phyloP scores from a whole-genome alignment of 192 early-diverging fungal species.

The Allomyces macrogynus region DNA sequence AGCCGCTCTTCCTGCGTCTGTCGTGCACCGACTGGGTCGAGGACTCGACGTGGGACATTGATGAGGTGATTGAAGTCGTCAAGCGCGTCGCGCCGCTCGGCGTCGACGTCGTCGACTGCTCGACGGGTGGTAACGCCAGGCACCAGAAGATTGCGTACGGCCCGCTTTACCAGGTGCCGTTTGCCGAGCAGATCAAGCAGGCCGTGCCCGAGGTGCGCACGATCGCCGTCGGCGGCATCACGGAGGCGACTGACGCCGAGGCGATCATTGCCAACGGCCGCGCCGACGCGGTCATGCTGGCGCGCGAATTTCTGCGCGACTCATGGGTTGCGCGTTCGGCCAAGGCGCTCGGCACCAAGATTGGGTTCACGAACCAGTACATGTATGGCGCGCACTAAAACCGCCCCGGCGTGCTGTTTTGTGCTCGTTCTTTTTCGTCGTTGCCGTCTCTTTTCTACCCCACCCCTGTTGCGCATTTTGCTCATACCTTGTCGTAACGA shows the following conservation, averaged over 20 bases:
- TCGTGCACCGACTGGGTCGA: conserved; percentile 52
- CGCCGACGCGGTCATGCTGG: conserved; percentile 59
- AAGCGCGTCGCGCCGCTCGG: conserved; percentile 33
- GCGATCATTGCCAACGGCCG: conserved; percentile 30
- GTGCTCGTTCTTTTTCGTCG: no score
- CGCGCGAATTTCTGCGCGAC: conserved; percentile 44
- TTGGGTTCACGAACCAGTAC: no score
- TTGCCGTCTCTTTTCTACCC: no score
- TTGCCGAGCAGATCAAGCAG: conserved; percentile 23
- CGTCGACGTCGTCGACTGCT: conserved; percentile 70
- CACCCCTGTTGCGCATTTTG: no score
- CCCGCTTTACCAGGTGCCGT: conserved; percentile 46
- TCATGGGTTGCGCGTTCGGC: no score
- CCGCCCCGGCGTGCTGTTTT: no score
- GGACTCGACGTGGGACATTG: conserved; percentile 51
- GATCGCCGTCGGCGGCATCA: conserved; percentile 52
- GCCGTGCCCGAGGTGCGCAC: no score
- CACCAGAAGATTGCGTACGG: conserved; percentile 1
- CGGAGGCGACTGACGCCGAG: conserved; percentile 43
- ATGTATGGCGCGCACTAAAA: no score
- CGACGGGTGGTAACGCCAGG: conserved; percentile 42
- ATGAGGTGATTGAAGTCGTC: conserved; percentile 48
- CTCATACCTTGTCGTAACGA: no score
- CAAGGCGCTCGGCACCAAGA: no score
- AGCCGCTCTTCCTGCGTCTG: conserved; percentile 64